phyloP scores from a whole-genome alignment of 106 monocot species.

The Dendrobium huoshanense region DNA sequence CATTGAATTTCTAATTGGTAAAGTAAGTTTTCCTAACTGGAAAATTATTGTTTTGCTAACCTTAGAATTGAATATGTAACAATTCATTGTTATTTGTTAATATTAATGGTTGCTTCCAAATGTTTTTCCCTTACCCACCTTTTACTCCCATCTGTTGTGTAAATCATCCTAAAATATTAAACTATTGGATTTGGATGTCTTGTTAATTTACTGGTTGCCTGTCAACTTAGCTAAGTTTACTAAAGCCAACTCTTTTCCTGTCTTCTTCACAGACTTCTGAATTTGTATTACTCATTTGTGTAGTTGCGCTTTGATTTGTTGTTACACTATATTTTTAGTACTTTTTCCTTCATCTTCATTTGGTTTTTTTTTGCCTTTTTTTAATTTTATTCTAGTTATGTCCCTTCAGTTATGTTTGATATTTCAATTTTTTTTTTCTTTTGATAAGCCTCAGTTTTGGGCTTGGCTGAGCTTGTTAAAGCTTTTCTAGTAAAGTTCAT shows the following conservation, averaged over 20 bases:
- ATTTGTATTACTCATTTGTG: neutral
- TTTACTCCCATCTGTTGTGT: neutral
- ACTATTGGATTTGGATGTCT: constrained; percentile 1
- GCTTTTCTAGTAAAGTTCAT: neutral
- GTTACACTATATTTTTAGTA: neutral
- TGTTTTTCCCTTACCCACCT: neutral
- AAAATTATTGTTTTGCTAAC: neutral
- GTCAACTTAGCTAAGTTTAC: neutral
- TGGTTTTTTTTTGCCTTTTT: neutral
- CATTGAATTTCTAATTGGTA: neutral
- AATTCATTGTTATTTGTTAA: neutral
- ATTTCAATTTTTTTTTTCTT: neutral
- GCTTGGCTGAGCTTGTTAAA: neutral
- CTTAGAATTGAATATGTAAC: neutral
- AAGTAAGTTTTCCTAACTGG: neutral
- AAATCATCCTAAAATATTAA: neutral
- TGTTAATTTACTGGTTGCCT: neutral
- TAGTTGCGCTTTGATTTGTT: neutral
- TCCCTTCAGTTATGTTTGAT: neutral
- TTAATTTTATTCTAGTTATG: neutral
- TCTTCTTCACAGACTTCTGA: neutral
- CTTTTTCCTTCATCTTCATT: neutral
- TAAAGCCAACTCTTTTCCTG: neutral
- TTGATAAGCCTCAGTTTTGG: neutral
- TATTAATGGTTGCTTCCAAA: neutral